Evolutionary conservation across 257 asterid genomes (phyloP), one percentile per base, ranked within the genome.

Genomic region (Marsdenia floribunda): DNA sequence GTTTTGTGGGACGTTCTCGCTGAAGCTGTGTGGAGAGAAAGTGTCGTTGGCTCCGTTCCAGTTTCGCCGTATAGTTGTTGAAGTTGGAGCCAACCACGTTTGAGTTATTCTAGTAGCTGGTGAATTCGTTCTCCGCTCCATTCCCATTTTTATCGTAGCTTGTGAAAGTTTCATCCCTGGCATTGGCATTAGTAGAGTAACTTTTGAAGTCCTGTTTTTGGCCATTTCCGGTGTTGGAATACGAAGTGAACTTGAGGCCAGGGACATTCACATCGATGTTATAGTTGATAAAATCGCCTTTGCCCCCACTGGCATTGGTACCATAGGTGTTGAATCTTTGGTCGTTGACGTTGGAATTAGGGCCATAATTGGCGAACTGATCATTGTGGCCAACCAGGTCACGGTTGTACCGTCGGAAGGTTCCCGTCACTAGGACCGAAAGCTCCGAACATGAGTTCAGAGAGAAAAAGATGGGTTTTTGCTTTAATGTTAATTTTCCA

Each of bases 401-500:
- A 37, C 96, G 95, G 86, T 97, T 91, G 76, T 91, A 91, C 24
- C 94, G 87, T 47, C 93, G 91, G 89, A 93, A 91, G 5, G 85
- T 46, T n/a, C n/a, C n/a, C n/a, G n/a, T n/a, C n/a, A n/a, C n/a
- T n/a, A n/a, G n/a, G n/a, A n/a, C n/a, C n/a, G n/a, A n/a, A n/a
- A n/a, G n/a, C n/a, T n/a, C n/a, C n/a, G n/a, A n/a, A n/a, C n/a
- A n/a, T n/a, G n/a, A n/a, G n/a, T n/a, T n/a, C n/a, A n/a, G n/a
- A n/a, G n/a, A n/a, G n/a, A n/a, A n/a, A n/a, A n/a, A n/a, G n/a
- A n/a, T n/a, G n/a, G n/a, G n/a, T n/a, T n/a, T n/a, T n/a, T n/a
- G n/a, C n/a, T n/a, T n/a, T n/a, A n/a, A n/a, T n/a, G n/a, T n/a
- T n/a, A n/a, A n/a, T n/a, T n/a, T n/a, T n/a, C n/a, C n/a, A n/a